These are phyloP conservation scores for Picea glauca DNA, from an alignment of 75 land plant species.

Conservation along the genomic window DNA sequence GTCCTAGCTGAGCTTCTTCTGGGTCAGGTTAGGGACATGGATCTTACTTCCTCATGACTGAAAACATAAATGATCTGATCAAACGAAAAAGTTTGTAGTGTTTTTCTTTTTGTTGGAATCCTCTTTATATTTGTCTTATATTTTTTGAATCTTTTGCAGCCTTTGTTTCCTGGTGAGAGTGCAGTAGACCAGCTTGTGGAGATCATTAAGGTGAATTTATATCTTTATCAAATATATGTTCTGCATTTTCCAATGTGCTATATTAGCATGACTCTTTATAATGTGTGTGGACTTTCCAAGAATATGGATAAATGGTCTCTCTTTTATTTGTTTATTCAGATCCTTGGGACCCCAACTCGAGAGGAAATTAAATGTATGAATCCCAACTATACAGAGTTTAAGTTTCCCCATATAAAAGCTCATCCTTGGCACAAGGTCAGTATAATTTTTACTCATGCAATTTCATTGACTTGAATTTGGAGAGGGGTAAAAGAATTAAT, in stretches of 20 bases:
- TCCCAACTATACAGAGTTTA: constrained; percentile 69
- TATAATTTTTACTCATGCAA: constrained; percentile 4
- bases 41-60: neutral
- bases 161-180: constrained; percentile 56
- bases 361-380: constrained; percentile 79
- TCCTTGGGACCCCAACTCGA: constrained; percentile 66
- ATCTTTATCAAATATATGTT: neutral
- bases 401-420: constrained; percentile 58
- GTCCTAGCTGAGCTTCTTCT: constrained; percentile 85
- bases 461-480: neutral
- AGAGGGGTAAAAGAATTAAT: neutral
- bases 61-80: neutral
- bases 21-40: constrained; percentile 52
- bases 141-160: constrained; percentile 20
- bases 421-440: constrained; percentile 83
- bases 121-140: neutral
- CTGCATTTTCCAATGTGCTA: neutral
- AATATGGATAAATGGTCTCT: neutral
- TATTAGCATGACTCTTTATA: neutral
- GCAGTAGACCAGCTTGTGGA: constrained; percentile 83
- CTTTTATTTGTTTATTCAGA: constrained; percentile 23
- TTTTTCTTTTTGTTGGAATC: neutral
- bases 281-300: neutral
- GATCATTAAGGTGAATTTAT: constrained; percentile 58
- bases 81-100: neutral